Evolutionary conservation across 257 asterid species (phyloP), one percentile per base, ranked within the genome.

Genomic region (Paulownia fortunei): DNA sequence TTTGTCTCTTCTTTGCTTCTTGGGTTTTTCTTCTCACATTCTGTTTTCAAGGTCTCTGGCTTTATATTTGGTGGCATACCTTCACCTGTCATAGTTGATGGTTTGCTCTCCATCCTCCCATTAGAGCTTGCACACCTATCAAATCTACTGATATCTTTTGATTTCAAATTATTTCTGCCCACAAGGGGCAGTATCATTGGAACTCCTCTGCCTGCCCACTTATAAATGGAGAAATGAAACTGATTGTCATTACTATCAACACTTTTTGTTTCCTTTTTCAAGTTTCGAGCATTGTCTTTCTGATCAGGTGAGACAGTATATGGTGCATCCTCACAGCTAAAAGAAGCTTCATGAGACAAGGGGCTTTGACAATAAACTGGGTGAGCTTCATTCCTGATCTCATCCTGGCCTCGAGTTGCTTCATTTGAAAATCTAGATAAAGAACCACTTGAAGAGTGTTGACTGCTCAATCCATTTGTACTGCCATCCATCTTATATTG

Each of bases 151-250:
- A 37, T 72, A 32, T 61, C 82, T 56, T 72, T 80, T 9, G 85
- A 37, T 69, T 83, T 85, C 41, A 72, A 69, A 56, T 72, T 70
- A 19, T 77, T 80, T 70, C 79, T 74, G 52, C 79, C 74, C 55
- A 79, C 78, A 32, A 87, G 78, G 5, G 93, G 82, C 76, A 79
- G 80, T 61, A 89, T 74, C 76, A 87, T 75, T 16, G 97, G 94
- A 41, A 87, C 87, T 70, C 88, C 98, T 54, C 73, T 78, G 47
- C 90, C 97, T 23, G 91, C 92, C 99, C 98, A 95, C 80, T 90
- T 93, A 81, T 93, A 93, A 67, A 95, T 91, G 11, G 99, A 95
- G 88, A 93, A 95, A 76, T 95, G 99, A 72, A 95, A 95, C 72
- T 82, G 88, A 73, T 81, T 72, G 36, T 64, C 85, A 44, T 54